Evolutionary conservation across 768 basidiomycete genomes (phyloP), one percentile per base, ranked within the genome.

Genomic region (Calocybe gangraenosa): DNA sequence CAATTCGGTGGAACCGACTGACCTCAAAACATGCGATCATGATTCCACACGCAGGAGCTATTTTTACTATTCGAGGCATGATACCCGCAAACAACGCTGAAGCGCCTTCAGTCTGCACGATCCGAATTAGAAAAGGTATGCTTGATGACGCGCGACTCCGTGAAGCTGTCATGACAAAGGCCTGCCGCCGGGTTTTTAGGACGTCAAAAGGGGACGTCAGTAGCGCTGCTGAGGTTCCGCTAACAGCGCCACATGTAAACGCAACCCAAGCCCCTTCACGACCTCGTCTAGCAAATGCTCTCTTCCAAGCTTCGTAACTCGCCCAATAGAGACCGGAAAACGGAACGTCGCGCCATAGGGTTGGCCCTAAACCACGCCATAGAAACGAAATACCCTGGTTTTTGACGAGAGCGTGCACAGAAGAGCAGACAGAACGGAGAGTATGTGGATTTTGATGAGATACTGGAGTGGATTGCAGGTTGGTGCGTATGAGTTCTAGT

Each of bases 301-400:
- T 68, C 68, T 96, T 97, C 66, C 81, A 79, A 0, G 78, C 68
- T 62, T 99, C 95, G 60, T 97, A 98, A 19, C 87, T 83, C 3
- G 91, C 90, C 96, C 96, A 99, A 58, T 99, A 99, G 23, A 95
- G 70, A 9, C 94, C 96, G 32, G 90, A 92, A 62, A 99, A 99
- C 0, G 96, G 95, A 5, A 98, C 94, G 56, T 99, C 96, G 40
- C 96, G 79, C 93, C 93, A 97, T 7, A 99, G 71, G 3, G 92
- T 95, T 2, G 94, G 80, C 0, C 87, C 87, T 7, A 99, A 73
- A 0, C 96, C 96, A 42, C 91, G 75, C 92, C 92, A 99, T 20
- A 98, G 74, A 39, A 78, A 84, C 8, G 69, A 63, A 5, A 82
- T 54, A 5, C 94, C 95, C 35, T 86, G 71, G 25, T 68, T 59